Evolutionary conservation across 768 basidiomycete species (phyloP).

Genomic region (Phanerodontia chrysosporium): DNA sequence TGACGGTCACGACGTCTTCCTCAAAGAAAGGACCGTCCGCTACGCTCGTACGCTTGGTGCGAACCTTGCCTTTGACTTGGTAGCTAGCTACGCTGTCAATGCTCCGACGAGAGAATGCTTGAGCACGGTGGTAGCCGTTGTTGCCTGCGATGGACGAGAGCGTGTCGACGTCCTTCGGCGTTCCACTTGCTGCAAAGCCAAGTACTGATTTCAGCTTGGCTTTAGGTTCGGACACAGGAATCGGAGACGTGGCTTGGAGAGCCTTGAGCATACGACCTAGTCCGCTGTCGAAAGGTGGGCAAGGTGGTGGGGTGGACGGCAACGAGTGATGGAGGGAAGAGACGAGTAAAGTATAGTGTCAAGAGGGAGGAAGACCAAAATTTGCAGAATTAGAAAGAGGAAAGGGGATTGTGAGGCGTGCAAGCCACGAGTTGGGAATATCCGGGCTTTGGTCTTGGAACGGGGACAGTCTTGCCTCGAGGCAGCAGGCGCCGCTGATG

Average conservation of each 20-base stretch:
- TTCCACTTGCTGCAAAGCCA: conserved; percentile 32
- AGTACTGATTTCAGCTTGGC: conserved; percentile 47
- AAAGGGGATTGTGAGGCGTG: conserved; percentile 28
- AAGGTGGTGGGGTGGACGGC: conserved; percentile 21
- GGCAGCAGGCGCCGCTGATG: conserved; percentile 14
- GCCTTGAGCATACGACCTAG: conserved; percentile 42
- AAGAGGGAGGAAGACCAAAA: conserved; percentile 16
- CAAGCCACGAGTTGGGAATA: conserved; percentile 33
- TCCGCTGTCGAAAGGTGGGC: conserved; percentile 6
- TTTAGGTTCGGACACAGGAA: conserved; percentile 26
- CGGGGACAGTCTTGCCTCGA: conserved; percentile 14
- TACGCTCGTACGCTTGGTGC: conserved; percentile 32
- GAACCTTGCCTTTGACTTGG: conserved; percentile 31
- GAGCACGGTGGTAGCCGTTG: background rate
- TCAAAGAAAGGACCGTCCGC: conserved; percentile 42
- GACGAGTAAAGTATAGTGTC: conserved; percentile 14
- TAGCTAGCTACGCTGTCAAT: conserved; percentile 39
- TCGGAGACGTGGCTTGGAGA: conserved; percentile 27
- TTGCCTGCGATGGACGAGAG: conserved; percentile 22
- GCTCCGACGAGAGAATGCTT: conserved; percentile 35
- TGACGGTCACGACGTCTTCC: conserved; percentile 26
- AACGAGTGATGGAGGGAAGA: conserved; percentile 16
- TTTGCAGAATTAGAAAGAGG: conserved; percentile 22
- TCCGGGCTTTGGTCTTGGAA: conserved; percentile 7
- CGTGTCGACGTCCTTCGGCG: conserved; percentile 30